Evolutionary conservation across 2,329 filamentous ascomycete genomes (phyloP).

Genomic region (Curvularia eragrostidis): DNA sequence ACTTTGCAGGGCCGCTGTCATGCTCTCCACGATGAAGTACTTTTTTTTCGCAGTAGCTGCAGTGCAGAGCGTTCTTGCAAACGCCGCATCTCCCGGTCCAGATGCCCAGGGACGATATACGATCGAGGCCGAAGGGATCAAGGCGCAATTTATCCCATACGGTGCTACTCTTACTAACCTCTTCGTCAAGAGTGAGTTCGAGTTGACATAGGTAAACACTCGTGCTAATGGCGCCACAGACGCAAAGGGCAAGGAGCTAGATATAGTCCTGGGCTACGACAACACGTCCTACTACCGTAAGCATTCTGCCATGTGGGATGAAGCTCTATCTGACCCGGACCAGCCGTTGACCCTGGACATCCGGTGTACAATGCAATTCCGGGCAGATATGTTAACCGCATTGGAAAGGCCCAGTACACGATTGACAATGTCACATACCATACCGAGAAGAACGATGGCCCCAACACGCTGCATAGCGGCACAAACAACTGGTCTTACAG

Average conservation of each 20-base stretch:
- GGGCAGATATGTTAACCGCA: slow-evolving; percentile 45
- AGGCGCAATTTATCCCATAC: slow-evolving; percentile 47
- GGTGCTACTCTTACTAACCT: slow-evolving; percentile 45
- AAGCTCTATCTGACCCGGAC: slow-evolving; percentile 13
- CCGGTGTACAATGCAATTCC: slow-evolving; percentile 47
- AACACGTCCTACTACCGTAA: slow-evolving; percentile 46
- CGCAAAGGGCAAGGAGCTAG: slow-evolving; percentile 38
- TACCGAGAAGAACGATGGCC: slow-evolving; percentile 40
- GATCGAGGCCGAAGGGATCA: slow-evolving; percentile 40
- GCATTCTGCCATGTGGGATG: slow-evolving; percentile 11
- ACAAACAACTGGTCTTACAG: slow-evolving; percentile 46
- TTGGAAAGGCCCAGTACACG: slow-evolving; percentile 41
- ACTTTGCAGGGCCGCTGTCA: slow-evolving; percentile 10
- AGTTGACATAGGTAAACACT: neutral
- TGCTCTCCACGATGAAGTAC: slow-evolving; percentile 30
- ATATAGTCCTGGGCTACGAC: slow-evolving; percentile 46
- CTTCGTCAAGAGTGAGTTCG: slow-evolving; percentile 37
- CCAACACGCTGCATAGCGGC: slow-evolving; percentile 45
- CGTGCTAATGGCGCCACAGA: slow-evolving; percentile 29
- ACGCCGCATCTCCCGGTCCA: slow-evolving; percentile 25
- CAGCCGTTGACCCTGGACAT: slow-evolving; percentile 45
- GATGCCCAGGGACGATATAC: slow-evolving; percentile 41
- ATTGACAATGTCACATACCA: slow-evolving; percentile 40
- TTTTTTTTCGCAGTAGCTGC: slow-evolving; percentile 29
- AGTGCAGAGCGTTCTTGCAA: slow-evolving; percentile 17